Evolutionary conservation across 2,329 filamentous ascomycete species (phyloP), one percentile per base, ranked within the genome.

Genomic region (Alternaria alternata): DNA sequence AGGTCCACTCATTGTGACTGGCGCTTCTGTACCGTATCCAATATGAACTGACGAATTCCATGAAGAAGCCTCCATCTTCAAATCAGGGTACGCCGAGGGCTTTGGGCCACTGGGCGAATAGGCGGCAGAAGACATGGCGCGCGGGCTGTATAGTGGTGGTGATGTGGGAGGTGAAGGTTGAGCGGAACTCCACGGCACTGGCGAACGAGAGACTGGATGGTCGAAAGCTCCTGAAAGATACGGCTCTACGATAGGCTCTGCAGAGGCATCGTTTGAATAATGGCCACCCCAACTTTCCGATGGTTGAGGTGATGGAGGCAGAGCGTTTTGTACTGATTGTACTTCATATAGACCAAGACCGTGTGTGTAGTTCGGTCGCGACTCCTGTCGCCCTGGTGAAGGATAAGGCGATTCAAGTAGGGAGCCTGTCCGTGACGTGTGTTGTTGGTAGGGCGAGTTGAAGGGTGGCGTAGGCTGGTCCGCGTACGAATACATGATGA

Each of bases 361-460:
- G 24, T 77, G 73, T 24, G 71, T 55, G 34, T 74, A 75, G 28
- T 66, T 73, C 16, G 72, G 46, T 47, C 70, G 74, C 26, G 62
- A 61, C 30, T 77, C 73, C 47, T 73, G 72, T 52, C 69, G 71
- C 42, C 66, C 69, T 54, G 77, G 75, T 24, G 76, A 78, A 39
- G 76, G 74, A 61, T 79, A 79, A 36, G 71, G 68, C 28, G 74
- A 69, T 34, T 78, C 72, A 22, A 74, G 61, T 41, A 77, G 53
- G 18, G 73, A 62, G 20, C 59, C 56, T 16, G 65, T 48, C 53
- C 65, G 70, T 48, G 74, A 65, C 36, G 66, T 61, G 61, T 74
- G 72, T 51, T 73, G 72, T 63, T 77, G 75, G 57, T 76, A 77
- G 39, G 74, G 75, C 38, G 76, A 76, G 52, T 76, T 75, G 67